phyloP scores from a whole-genome alignment of 2,329 filamentous ascomycete genomes.

The Mycosphaerella arachidis region DNA sequence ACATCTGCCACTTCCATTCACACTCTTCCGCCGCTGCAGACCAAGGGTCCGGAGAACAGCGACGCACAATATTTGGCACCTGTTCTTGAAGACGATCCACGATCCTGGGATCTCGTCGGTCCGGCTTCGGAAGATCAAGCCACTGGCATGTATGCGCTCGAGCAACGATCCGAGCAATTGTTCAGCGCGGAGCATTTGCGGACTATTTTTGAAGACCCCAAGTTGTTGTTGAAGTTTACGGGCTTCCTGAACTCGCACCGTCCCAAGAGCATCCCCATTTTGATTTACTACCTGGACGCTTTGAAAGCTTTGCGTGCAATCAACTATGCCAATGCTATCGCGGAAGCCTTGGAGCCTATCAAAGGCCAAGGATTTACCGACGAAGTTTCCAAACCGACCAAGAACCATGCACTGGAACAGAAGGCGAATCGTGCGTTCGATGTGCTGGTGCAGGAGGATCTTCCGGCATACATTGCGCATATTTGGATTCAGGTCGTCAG shows the following conservation, averaged over 20 bases:
- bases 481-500: conserved; percentile 67
- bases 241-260: conserved; percentile 59
- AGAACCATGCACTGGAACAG: conserved; percentile 56
- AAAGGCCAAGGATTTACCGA: conserved; percentile 54
- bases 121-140: conserved; percentile 30
- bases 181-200: conserved; percentile 63
- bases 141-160: conserved; percentile 51
- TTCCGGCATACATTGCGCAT: conserved; percentile 68
- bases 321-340: conserved; percentile 65
- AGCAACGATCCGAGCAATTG: conserved; percentile 60
- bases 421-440: conserved; percentile 64
- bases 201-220: conserved; percentile 61
- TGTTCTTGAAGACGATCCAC: conserved; percentile 50
- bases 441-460: conserved; percentile 59
- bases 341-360: conserved; percentile 56
- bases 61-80: conserved; percentile 44
- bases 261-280: conserved; percentile 58
- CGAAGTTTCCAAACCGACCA: conserved; percentile 47
- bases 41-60: conserved; percentile 37
- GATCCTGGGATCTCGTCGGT: conserved; percentile 51
- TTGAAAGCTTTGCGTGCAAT: conserved; percentile 68
- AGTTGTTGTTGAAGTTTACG: conserved; percentile 61
- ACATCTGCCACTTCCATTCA: conserved; percentile 35
- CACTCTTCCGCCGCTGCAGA: conserved; percentile 41
- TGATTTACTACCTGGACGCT: conserved; percentile 69